Percentiles rank a stretch among this genome's conserved stretches.
Evolutionary conservation across 2,329 filamentous ascomycete species (phyloP).

Genomic region (Apiospora pterosperma): DNA sequence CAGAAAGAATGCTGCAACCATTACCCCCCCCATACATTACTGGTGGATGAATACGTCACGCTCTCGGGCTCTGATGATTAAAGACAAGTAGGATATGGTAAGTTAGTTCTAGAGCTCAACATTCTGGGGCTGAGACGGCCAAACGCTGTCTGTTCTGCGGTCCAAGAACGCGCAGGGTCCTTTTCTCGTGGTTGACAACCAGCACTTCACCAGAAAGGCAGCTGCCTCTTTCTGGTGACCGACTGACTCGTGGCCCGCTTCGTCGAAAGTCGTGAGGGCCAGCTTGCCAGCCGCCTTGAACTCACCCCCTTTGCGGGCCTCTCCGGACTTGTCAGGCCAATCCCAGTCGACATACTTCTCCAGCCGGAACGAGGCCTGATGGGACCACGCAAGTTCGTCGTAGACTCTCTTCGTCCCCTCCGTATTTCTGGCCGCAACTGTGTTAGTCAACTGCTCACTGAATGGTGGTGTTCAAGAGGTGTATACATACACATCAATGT

Average conservation of each 20-base stretch:
- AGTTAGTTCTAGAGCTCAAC: neutral
- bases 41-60: no score
- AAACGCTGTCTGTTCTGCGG: neutral
- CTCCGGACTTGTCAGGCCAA: constrained; percentile 5
- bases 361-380: constrained; percentile 9
- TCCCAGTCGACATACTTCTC: constrained; percentile 8
- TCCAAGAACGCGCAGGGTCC: constrained; percentile 7
- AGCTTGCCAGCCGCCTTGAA: constrained; percentile 10
- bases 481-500: constrained; percentile 9
- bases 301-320: constrained; percentile 5
- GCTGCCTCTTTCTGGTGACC: constrained; percentile 10
- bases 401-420: constrained; percentile 12
- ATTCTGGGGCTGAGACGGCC: neutral
- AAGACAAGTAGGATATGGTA: neutral
- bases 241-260: constrained; percentile 9
- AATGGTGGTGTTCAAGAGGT: neutral
- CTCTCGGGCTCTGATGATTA: no score
- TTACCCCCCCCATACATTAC: no score
- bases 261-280: constrained; percentile 4
- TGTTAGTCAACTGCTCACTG: neutral
- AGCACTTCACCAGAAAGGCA: constrained; percentile 8
- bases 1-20: no score
- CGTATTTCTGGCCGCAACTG: constrained; percentile 4
- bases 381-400: constrained; percentile 7
- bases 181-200: neutral